Evolutionary conservation across 23 red algal species (phyloP).

Genomic region (Pyropia yezoensis): DNA sequence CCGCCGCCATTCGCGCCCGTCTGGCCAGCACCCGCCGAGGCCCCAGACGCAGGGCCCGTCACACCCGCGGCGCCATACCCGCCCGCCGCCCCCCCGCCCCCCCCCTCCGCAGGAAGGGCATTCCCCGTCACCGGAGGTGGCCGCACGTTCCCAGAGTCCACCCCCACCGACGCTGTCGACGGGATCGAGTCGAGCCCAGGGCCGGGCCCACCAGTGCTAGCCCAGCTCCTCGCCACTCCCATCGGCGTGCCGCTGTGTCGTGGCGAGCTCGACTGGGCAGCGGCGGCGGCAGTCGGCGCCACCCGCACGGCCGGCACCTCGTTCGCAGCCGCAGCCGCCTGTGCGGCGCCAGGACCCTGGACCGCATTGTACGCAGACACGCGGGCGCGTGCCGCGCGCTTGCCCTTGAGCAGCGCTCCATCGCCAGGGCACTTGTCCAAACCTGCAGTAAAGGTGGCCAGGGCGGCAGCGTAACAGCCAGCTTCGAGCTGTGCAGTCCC

Average conservation of each 20-base stretch:
- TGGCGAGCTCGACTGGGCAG: background rate
- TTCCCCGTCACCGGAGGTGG: background rate
- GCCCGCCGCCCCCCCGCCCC: background rate
- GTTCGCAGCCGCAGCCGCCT: too few relatives aligned
- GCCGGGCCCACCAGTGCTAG: too few relatives aligned
- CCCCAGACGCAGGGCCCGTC: background rate
- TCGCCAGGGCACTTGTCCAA: constrained; percentile 47
- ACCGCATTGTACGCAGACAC: constrained; percentile 32
- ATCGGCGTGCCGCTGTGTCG: background rate
- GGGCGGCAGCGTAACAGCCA: constrained; percentile 21
- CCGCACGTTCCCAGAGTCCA: constrained; percentile 7
- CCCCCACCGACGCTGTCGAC: too few relatives aligned
- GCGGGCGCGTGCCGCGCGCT: constrained; percentile 23
- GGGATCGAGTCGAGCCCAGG: too few relatives aligned
- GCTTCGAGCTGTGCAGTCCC: constrained; percentile 52
- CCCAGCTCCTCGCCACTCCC: background rate
- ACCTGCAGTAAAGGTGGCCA: constrained; percentile 33
- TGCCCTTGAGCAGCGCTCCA: constrained; percentile 31
- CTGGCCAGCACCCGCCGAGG: background rate
- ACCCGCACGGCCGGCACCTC: background rate
- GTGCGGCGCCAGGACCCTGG: constrained; percentile 6
- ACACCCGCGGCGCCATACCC: background rate
- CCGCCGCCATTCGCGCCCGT: background rate
- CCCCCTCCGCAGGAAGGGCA: background rate
- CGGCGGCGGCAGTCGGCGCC: background rate